phyloP scores from a whole-genome alignment of 192 early-diverging fungal species.

The Podila clonocystis region DNA sequence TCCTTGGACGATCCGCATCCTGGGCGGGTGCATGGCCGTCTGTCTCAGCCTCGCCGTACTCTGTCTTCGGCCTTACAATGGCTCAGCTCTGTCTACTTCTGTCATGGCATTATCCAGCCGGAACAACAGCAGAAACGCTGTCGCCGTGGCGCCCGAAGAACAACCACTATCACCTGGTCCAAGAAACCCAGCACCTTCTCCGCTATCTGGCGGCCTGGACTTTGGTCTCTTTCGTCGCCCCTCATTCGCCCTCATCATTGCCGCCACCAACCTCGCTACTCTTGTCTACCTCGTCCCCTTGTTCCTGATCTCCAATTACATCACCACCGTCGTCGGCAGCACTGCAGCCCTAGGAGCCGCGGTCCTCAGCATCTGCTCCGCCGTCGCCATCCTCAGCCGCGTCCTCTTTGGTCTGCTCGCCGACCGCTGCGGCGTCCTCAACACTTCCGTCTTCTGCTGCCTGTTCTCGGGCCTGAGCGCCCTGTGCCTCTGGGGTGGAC shows the following conservation, averaged over 20 bases:
- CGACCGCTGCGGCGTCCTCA: constrained; percentile 21
- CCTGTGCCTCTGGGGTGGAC: constrained; percentile 6
- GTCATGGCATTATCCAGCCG: background rate
- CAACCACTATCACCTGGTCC: background rate
- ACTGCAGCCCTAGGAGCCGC: constrained; percentile 15
- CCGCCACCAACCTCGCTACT: constrained; percentile 17
- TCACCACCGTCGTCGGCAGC: constrained; percentile 13
- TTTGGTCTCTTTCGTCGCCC: background rate
- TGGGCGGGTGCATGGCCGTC: constrained; percentile 17
- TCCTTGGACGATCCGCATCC: constrained; percentile 16
- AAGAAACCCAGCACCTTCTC: background rate
- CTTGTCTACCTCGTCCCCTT: constrained; percentile 21
- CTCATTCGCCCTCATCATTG: constrained; percentile 7
- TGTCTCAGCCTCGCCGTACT: background rate
- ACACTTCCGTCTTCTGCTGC: background rate
- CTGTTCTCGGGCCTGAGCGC: background rate
- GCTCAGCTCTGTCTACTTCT: too few relatives aligned
- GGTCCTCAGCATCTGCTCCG: constrained; percentile 2
- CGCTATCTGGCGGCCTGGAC: background rate
- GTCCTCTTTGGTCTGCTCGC: constrained; percentile 9
- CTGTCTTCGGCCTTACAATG: constrained; percentile 5
- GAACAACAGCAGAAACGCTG: background rate
- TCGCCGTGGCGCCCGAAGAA: background rate
- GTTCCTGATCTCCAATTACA: constrained; percentile 9
- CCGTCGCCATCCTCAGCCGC: constrained; percentile 3